Conservation (phyloP, 1,284 basidiomycete genomes). For the Ceratobasidium sp. region DNA sequence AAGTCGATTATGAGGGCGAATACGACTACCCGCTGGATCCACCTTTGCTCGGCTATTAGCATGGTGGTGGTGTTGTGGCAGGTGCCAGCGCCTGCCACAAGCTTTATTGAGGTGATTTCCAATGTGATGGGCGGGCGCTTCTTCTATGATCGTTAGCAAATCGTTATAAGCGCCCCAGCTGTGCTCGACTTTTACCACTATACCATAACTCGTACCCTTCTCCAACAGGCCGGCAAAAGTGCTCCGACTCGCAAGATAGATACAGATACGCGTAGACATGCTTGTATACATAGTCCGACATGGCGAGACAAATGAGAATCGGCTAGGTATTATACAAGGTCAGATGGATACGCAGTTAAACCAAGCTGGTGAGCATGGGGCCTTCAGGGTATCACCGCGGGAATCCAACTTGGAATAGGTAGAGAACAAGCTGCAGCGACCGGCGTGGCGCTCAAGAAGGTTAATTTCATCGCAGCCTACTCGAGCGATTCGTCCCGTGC, state of each 20-base stretch:
- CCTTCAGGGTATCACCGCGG: neutral
- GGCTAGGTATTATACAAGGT: slow-evolving; percentile 49
- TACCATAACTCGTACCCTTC: neutral
- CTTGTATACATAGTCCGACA: slow-evolving; percentile 48
- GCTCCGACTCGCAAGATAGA: neutral
- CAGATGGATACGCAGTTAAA: slow-evolving; percentile 50
- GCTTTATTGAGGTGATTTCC: neutral
- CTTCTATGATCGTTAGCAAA: neutral
- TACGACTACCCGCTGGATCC: slow-evolving; percentile 80
- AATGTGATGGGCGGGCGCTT: slow-evolving; percentile 10
- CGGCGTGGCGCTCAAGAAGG: slow-evolving; percentile 37
- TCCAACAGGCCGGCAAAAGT: neutral
- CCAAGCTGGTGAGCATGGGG: slow-evolving; percentile 35
- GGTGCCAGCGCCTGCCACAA: neutral
- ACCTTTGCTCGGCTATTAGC: slow-evolving; percentile 50
- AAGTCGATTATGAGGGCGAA: slow-evolving; percentile 87
- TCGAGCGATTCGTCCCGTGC: slow-evolving; percentile 48
- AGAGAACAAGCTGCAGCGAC: slow-evolving; percentile 44
- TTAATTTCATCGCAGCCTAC: slow-evolving; percentile 44
- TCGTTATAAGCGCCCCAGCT: no score
- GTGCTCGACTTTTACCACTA: no score
- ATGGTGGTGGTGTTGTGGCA: slow-evolving; percentile 19
- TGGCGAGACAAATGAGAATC: slow-evolving; percentile 50
- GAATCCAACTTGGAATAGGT: slow-evolving; percentile 2
- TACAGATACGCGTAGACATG: neutral